Evolutionary conservation across 1,139 yeast species (phyloP).

Genomic region (Taiozyma onychis): DNA sequence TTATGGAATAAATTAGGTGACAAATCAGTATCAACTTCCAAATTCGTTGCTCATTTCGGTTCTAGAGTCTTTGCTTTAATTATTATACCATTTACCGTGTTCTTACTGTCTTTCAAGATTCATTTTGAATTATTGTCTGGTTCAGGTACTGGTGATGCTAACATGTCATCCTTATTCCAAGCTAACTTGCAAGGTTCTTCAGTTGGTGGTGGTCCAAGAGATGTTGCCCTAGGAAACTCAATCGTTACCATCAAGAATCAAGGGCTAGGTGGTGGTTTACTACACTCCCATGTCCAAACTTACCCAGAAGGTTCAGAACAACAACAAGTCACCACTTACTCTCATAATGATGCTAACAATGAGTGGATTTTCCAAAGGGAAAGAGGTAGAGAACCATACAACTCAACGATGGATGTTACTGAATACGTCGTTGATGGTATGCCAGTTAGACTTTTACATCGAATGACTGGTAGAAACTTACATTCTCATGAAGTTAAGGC

Average conservation of each 20-base stretch:
- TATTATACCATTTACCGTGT: constrained; percentile 55
- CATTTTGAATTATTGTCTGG: constrained; percentile 70
- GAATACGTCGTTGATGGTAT: constrained; percentile 68
- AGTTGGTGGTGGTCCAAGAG: constrained; percentile 85
- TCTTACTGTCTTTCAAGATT: constrained; percentile 60
- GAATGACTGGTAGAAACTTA: constrained; percentile 78
- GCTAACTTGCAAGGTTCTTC: constrained; percentile 82
- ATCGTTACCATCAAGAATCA: constrained; percentile 78
- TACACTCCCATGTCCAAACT: constrained; percentile 92
- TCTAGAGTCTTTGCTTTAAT: constrained; percentile 59
- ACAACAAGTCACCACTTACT: constrained; percentile 93
- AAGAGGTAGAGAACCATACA: constrained; percentile 53
- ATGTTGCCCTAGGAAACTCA: constrained; percentile 75
- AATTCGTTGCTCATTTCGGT: constrained; percentile 56
- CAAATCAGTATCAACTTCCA: constrained; percentile 42
- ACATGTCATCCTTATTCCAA: constrained; percentile 95
- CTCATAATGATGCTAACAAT: constrained; percentile 88
- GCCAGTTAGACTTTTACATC: constrained; percentile 73
- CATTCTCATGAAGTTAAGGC: constrained; percentile 85
- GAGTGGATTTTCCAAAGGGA: constrained; percentile 82
- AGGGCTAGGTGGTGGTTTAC: constrained; percentile 86
- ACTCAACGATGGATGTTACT: constrained; percentile 43
- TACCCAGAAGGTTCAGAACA: constrained; percentile 95
- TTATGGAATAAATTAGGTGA: constrained; percentile 67
- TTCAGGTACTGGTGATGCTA: constrained; percentile 92